Percentiles rank a stretch among this genome's conserved stretches.
These are phyloP conservation scores for Aureobasidium vineae DNA, from an alignment of 2,329 filamentous ascomycete species.

Conservation along the genomic window DNA sequence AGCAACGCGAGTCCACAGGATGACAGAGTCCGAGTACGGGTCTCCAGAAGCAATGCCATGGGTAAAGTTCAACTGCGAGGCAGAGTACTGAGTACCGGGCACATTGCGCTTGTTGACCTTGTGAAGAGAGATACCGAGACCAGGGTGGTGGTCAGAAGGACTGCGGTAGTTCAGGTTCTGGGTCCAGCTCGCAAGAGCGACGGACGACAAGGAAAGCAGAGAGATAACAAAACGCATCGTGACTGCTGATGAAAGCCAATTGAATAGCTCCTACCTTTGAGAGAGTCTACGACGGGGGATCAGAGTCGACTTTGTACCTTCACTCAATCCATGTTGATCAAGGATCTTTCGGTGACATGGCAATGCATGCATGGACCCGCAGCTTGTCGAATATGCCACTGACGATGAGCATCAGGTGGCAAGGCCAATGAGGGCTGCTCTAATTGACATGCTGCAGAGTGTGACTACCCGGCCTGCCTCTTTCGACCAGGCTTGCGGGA, in stretches of 20 bases:
- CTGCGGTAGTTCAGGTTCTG: slow-evolving; percentile 66
- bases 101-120: slow-evolving; percentile 59
- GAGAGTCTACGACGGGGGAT: background rate
- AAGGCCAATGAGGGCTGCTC: slow-evolving; percentile 6
- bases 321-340: background rate
- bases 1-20: slow-evolving; percentile 45
- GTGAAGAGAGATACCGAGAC: slow-evolving; percentile 63
- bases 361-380: background rate
- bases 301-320: slow-evolving; percentile 8
- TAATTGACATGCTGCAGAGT: slow-evolving; percentile 17
- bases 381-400: slow-evolving; percentile 7
- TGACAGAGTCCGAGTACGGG: slow-evolving; percentile 46
- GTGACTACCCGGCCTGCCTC: slow-evolving; percentile 1
- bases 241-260: background rate
- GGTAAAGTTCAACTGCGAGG: slow-evolving; percentile 59
- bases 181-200: slow-evolving; percentile 36
- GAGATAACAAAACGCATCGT: slow-evolving; percentile 11
- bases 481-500: slow-evolving; percentile 12
- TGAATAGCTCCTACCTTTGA: slow-evolving; percentile 18
- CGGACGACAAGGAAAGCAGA: slow-evolving; percentile 31
- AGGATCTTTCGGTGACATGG: background rate
- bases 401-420: background rate
- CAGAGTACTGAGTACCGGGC: slow-evolving; percentile 46
- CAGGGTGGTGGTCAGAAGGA: slow-evolving; percentile 63
- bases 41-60: slow-evolving; percentile 55